Evolutionary conservation across 2,329 filamentous ascomycete genomes (phyloP), one percentile per base, ranked within the genome.

Genomic region (Colletotrichum sp.): DNA sequence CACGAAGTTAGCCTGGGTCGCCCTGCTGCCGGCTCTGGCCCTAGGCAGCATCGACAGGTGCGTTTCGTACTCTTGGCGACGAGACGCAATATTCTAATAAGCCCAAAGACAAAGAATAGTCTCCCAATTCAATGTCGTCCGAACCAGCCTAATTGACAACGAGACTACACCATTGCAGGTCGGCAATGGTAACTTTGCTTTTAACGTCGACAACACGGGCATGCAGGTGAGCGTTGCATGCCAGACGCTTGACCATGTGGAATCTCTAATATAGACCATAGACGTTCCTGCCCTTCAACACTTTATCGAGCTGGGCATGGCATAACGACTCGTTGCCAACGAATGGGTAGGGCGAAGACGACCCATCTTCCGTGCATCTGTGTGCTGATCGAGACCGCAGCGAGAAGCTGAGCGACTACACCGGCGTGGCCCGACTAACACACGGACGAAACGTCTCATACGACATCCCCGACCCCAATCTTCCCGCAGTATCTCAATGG

Each of bases 141-240:
- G 80, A 4, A 81, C 79, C 6, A 69, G 28, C 5, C 30, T 81
- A 2, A 80, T 81, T 21, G 55, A 81, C 66, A 79, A 81, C 44
- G 87, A 87, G 21, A 83, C 82, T 2, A 91, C 90, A 5, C 90
- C 90, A 0, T 81, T 92, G 36, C 87, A 88, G 76, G 87, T 89
- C 2, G 88, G 87, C 24, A 89, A 89, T 77, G 87, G 88, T 16
- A 87, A 89, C 79, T 88, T 89, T 76, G 87, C 87, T 2, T 89
- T 89, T 74, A 86, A 85, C 7, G 86, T 86, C 7, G 88, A 89
- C 76, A 81, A 87, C 7, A 89, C 87, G 1, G 87, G 88, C 16
- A 80, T 89, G 72, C 86, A 88, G 78, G 68, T 67, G 6, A 36
- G 36, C 12, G 15, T 81, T 28, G 30, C n/a, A n/a, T 7, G 52